Evolutionary conservation across 495 filamentous ascomycete species (phyloP), one percentile per base, ranked within the genome.

Genomic region (Lasiosphaeria miniovina): DNA sequence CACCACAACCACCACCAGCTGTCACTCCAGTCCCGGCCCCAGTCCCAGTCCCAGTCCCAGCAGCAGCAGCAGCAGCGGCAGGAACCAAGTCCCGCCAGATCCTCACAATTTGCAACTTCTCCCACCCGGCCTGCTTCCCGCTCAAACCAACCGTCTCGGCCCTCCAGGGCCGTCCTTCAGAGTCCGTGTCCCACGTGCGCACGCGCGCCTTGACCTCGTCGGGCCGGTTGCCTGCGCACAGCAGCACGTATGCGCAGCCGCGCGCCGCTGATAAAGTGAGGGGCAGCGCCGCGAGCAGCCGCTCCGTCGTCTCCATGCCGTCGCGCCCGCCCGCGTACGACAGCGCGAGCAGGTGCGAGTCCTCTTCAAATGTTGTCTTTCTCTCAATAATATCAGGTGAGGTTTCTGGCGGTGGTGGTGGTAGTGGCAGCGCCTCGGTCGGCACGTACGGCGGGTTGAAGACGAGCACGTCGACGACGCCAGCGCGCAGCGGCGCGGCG

Each of bases 391-490:
- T 14, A 50, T 8, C 38, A 41, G 38, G 14, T 51, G 35, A 6
- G 31, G 41, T 35, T 8, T 52, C 50, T 10, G 41, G 38, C 11
- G 54, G 38, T n/a, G 41, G 17, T 6, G 31, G 58, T 9, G 75
- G 76, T 2, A 83, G 58, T 8, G 73, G 93, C 34, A 96, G 65
- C n/a, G 84, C 82, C 14, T 82, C 75, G 1, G 91, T 93, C 5
- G 94, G 94, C 6, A 98, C 94, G 65, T 98, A 98, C 0, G 94
- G 94, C 38, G 94, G 94, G 69, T 98, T 98, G 80, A 98, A 98
- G 36, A 98, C 81, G 35, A 98, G 77, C 31, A 98, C 82, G 68
- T 98, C 94, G 0, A 96, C 84, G 40, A 68, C 67, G 3, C 79
- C 73, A 0, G 73, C 62, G 2, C 81, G 76, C 6, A 96, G 58